Conservation (phyloP, 2,329 filamentous ascomycete genomes). For the Aureobasidium vineae region DNA sequence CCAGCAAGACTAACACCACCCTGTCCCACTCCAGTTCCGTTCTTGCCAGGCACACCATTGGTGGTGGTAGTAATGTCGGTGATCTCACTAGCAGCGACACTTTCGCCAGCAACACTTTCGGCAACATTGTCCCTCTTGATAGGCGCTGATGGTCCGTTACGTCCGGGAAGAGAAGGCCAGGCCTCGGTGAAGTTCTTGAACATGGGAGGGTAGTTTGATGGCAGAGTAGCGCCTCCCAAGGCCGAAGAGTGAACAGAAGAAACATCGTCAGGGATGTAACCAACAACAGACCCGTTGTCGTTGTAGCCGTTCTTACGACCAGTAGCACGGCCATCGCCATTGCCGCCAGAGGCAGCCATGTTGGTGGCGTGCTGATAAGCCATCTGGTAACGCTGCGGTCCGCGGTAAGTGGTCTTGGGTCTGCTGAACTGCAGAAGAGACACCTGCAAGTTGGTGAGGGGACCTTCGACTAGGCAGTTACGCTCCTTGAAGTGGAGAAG, state of each 20-base stretch:
- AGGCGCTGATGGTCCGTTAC: constrained; percentile 58
- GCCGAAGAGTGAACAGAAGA: constrained; percentile 94
- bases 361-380: constrained; percentile 67
- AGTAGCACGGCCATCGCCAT: constrained; percentile 41
- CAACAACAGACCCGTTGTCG: constrained; percentile 85
- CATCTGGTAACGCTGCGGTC: constrained; percentile 82
- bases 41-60: constrained; percentile 56
- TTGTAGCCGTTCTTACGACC: constrained; percentile 53
- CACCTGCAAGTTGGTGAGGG: constrained; percentile 91
- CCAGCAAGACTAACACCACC: constrained; percentile 87
- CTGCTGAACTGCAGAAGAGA: constrained; percentile 93
- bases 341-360: constrained; percentile 52
- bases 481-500: constrained; percentile 95
- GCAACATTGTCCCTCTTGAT: constrained; percentile 49
- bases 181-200: constrained; percentile 89
- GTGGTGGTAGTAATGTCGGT: constrained; percentile 79
- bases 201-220: constrained; percentile 86
- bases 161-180: constrained; percentile 75
- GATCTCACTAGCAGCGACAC: constrained; percentile 84
- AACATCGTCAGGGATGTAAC: constrained; percentile 95
- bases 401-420: constrained; percentile 87
- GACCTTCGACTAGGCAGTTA: constrained; percentile 93
- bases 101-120: constrained; percentile 80
- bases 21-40: constrained; percentile 62
- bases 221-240: constrained; percentile 62